Conservation (phyloP, 1,284 basidiomycete species). For the Fomitopsis betulina region DNA sequence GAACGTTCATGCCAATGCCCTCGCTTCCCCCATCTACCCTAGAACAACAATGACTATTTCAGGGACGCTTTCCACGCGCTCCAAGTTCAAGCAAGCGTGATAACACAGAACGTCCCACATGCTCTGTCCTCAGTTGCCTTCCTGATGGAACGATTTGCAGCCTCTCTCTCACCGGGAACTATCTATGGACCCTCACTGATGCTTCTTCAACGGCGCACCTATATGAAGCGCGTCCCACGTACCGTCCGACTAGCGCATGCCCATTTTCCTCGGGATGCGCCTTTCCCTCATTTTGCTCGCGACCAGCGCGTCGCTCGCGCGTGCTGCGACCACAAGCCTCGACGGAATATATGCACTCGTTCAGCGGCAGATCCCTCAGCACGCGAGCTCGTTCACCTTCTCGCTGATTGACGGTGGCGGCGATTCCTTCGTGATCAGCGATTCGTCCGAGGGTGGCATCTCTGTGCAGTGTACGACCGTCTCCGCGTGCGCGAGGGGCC, state of each 20-base stretch:
- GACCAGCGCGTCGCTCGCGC: conserved; percentile 3
- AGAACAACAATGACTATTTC: neutral
- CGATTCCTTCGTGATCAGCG: conserved; percentile 24
- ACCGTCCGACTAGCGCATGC: neutral
- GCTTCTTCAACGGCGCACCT: neutral
- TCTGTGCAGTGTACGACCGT: conserved; percentile 27
- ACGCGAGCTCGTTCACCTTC: conserved; percentile 25
- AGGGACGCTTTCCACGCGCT: neutral
- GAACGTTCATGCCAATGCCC: neutral
- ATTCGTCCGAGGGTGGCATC: conserved; percentile 16
- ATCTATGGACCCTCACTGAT: neutral
- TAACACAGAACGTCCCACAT: neutral
- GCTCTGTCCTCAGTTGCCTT: neutral
- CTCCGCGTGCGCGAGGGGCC: conserved; percentile 25
- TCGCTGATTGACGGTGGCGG: conserved; percentile 16
- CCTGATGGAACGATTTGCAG: neutral
- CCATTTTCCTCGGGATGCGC: conserved; percentile 6
- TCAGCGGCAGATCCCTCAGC: conserved; percentile 23
- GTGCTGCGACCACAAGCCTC: conserved; percentile 10
- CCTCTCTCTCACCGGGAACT: neutral
- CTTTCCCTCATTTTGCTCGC: conserved; percentile 1
- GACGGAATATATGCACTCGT: conserved; percentile 25
- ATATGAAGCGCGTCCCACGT: neutral
- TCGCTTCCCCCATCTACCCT: too few relatives aligned
- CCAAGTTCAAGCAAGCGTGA: neutral